A percentile compares a stretch with the other conserved stretches of the same genome.
Evolutionary conservation across 768 basidiomycete genomes (phyloP).

Genomic region (Mycena crocata): DNA sequence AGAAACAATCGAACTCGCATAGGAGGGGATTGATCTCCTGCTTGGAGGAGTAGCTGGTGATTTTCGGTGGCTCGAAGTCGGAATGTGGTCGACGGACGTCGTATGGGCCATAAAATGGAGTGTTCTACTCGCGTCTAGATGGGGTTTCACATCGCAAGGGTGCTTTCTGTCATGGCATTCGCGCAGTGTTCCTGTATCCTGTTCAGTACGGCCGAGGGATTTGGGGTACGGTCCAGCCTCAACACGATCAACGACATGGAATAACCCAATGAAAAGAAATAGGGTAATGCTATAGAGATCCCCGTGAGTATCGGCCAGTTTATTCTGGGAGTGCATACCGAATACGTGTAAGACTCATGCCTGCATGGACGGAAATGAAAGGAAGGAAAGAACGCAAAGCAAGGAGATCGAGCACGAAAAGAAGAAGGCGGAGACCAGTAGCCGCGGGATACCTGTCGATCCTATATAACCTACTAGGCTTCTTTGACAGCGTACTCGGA

Average conservation of each 20-base stretch:
- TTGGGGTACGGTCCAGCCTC: conserved; percentile 4
- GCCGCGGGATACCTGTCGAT: too few species aligned
- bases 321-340: background rate
- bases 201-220: conserved; percentile 1
- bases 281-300: background rate
- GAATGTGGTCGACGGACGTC: too few species aligned
- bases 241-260: background rate
- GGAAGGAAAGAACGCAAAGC: background rate
- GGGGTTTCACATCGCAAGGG: background rate
- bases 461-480: too few species aligned
- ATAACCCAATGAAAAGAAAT: background rate
- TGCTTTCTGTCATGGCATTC: background rate
- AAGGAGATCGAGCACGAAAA: background rate
- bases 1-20: background rate
- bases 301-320: background rate
- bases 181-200: background rate
- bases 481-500: too few species aligned
- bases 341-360: background rate
- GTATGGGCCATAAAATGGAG: too few species aligned
- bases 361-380: background rate
- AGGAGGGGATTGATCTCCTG: background rate
- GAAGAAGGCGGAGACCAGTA: background rate
- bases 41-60: background rate
- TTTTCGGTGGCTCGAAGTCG: background rate
- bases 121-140: background rate